Conservation (phyloP, 495 filamentous ascomycete species). For the Lasiosphaeris hirsuta region DNA sequence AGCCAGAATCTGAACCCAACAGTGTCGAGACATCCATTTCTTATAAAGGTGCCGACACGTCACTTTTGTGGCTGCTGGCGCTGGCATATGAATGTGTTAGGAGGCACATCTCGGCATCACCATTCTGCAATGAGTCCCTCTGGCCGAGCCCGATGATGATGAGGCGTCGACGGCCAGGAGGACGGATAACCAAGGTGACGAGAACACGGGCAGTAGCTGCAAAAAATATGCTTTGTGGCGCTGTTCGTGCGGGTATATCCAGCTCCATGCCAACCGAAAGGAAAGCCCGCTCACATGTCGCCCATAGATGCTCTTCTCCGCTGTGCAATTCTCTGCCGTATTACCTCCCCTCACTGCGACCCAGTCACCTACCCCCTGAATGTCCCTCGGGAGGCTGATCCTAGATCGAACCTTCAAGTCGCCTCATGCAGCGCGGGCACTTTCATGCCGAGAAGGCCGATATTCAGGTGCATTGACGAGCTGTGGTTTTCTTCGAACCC, state of each 20-base stretch:
- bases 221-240: constrained; percentile 16
- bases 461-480: neutral
- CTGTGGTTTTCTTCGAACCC: neutral
- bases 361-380: neutral
- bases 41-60: too few relatives aligned
- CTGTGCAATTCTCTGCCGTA: neutral
- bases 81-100: constrained; percentile 5
- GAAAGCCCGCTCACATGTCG: neutral
- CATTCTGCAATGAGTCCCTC: neutral
- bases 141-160: neutral
- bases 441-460: neutral
- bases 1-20: neutral
- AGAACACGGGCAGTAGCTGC: neutral
- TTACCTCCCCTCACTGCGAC: constrained; percentile 1
- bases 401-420: neutral
- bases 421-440: neutral
- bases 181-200: neutral
- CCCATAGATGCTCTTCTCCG: neutral
- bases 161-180: neutral
- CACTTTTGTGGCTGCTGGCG: too few relatives aligned
- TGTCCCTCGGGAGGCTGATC: constrained; percentile 1
- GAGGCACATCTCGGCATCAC: constrained; percentile 1
- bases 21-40: too few relatives aligned
- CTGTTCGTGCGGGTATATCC: constrained; percentile 17
- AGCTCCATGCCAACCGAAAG: constrained; percentile 7